These are phyloP conservation scores for Botrytis pseudocinerea DNA, from an alignment of 2,329 filamentous ascomycete genomes.

Conservation along the genomic window DNA sequence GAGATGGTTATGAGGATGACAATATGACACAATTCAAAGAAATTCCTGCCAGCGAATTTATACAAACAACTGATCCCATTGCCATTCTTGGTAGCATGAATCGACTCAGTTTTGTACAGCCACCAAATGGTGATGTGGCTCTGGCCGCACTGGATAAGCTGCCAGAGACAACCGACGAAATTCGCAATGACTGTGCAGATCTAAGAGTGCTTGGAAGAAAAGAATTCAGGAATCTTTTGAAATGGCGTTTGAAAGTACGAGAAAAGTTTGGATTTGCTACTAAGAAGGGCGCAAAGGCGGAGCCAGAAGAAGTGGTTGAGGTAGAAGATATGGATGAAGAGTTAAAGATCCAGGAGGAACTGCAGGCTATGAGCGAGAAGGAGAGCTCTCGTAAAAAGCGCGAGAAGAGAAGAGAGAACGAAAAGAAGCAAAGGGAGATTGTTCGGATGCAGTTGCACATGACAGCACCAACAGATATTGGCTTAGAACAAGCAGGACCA, in stretches of 20 bases:
- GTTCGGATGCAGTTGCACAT: slow-evolving; percentile 98
- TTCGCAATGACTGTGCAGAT: slow-evolving; percentile 75
- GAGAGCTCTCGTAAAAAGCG: slow-evolving; percentile 76
- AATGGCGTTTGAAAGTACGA: slow-evolving; percentile 85
- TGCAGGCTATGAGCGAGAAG: slow-evolving; percentile 79
- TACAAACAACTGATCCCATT: slow-evolving; percentile 90
- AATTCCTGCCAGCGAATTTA: slow-evolving; percentile 84
- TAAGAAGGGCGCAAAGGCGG: slow-evolving; percentile 53
- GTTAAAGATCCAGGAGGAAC: slow-evolving; percentile 81
- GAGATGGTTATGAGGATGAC: slow-evolving; percentile 96
- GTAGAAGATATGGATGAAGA: slow-evolving; percentile 95
- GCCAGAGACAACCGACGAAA: slow-evolving; percentile 82
- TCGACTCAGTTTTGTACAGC: slow-evolving; percentile 77
- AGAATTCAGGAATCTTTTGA: slow-evolving; percentile 86
- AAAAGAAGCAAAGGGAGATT: slow-evolving; percentile 91
- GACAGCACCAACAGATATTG: slow-evolving; percentile 93
- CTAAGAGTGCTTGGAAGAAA: slow-evolving; percentile 89
- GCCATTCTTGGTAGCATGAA: slow-evolving; percentile 86
- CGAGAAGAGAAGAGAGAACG: slow-evolving; percentile 83
- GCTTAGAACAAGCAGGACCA: slow-evolving; percentile 81
- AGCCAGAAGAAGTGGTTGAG: slow-evolving; percentile 66
- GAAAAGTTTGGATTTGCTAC: slow-evolving; percentile 86
- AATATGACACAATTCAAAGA: slow-evolving; percentile 94
- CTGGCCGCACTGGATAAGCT: slow-evolving; percentile 82
- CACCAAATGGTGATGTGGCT: slow-evolving; percentile 79